Base-by-base conservation (phyloP, 495 filamentous ascomycete genomes). In the Tuber aestivum region DNA sequence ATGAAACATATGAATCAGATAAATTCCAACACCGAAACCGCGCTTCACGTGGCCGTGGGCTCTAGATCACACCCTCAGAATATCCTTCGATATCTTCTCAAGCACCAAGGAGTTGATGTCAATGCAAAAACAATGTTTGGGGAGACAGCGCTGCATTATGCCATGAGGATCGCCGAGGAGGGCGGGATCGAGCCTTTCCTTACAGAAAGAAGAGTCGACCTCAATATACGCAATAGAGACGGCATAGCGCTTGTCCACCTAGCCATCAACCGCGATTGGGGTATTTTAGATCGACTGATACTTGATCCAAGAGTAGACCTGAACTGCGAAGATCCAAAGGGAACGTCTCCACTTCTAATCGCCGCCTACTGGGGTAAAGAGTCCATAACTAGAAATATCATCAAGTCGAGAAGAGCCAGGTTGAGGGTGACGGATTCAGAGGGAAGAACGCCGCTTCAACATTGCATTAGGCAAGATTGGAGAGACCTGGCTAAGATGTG, bases 321-420 rank as follows among this genome's bases (percentile, higher is more conserved):
- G 3, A 65, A 65, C 56, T 32, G 27, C 56, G 56, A 65, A 65
- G 56, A 65, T 32, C 12, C n/a, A 6, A 32, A 14, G 12, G 56
- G 56, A 32, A 32, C 18, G 12, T 6, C 56, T 32, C 56, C 56
- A 65, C 56, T 65, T 16, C n/a, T 65, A 65, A 65, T 65, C 12
- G 56, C 56, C n/a, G 56, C 56, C 56, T 65, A 65, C 27, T 65
- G 56, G 56, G 56, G 56, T 32, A 65, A 65, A 32, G 56, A 65
- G 32, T 32, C 56, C n/a, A 14, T 14, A 32, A 65, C 56, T 32
- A 65, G 56, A 32, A 27, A 32, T 32, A 65, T 65, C 32, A 65
- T 65, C 56, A 32, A 32, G 56, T 65, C 56, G 12, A 32, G 56
- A 27, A 65, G 56, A 65, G 56, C 27, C 12, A 65, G 12, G 12